These are phyloP conservation scores for Suhomyces vadensis DNA, from an alignment of 805 yeast species.

Conservation along the genomic window DNA sequence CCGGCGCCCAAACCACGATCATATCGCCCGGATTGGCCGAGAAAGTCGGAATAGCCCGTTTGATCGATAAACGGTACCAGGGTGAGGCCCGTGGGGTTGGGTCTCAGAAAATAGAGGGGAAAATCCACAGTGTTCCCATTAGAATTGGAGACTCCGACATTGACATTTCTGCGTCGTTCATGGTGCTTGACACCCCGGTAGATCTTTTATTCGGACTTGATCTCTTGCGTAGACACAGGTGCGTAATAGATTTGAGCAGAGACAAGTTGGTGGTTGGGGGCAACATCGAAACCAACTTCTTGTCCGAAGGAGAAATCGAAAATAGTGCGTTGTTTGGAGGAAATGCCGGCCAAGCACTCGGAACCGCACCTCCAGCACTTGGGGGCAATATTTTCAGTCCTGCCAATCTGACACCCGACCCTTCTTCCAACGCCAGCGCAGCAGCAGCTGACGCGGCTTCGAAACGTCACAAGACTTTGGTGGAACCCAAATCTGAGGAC, in stretches of 20 bases:
- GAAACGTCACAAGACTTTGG: conserved; percentile 13
- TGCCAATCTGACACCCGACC: conserved; percentile 17
- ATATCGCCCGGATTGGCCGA: conserved; percentile 79
- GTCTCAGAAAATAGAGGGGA: conserved; percentile 70
- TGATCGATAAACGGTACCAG: conserved; percentile 75
- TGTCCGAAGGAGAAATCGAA: conserved; percentile 71
- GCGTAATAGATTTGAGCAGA: conserved; percentile 68
- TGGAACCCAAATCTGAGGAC: conserved; percentile 22
- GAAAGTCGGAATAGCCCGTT: conserved; percentile 62
- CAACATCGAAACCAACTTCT: conserved; percentile 69
- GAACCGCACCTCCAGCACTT: conserved; percentile 19
- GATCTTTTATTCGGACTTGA: conserved; percentile 88
- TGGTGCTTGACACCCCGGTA: conserved; percentile 59
- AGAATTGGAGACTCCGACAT: conserved; percentile 58
- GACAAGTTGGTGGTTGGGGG: conserved; percentile 67
- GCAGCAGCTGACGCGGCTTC: conserved; percentile 11
- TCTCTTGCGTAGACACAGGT: conserved; percentile 85
- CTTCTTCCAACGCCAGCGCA: conserved; percentile 1
- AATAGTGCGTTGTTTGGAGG: conserved; percentile 18
- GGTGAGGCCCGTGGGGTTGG: conserved; percentile 95
- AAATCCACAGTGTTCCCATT: conserved; percentile 86
- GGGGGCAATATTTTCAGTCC: conserved; percentile 37
- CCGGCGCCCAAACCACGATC: conserved; percentile 93
- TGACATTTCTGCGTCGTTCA: conserved; percentile 43
- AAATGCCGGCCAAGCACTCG: conserved; percentile 14